Base-by-base conservation (phyloP, 192 early-diverging fungal genomes). In the Endogone sp. region DNA sequence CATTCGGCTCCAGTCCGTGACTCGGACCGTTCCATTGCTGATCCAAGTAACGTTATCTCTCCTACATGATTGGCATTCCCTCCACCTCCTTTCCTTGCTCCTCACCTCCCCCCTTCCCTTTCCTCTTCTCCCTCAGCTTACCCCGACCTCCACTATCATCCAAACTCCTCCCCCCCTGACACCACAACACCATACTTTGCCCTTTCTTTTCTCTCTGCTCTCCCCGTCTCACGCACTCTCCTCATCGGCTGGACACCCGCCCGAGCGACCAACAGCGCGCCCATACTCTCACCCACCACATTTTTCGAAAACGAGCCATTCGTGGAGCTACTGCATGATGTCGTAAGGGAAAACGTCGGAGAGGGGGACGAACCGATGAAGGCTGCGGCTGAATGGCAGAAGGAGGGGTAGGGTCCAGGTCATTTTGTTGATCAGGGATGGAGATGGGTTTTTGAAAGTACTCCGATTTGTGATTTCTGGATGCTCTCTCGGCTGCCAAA, bases 381-480 rank as follows among this genome's bases (percentile, higher is more conserved):
- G 25, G 77, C 65, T 25, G 57, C 69, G 49, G 77, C 77, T 60
- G 66, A 79, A 27, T 79, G 70, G 69, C 77, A 79, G 30, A 71
- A 74, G 30, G 68, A 79, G 44, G 77, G 77, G 77, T 79, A 74
- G 65, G 27, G n/a, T n/a, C n/a, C n/a, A n/a, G n/a, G n/a, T n/a
- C n/a, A n/a, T n/a, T n/a, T n/a, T n/a, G n/a, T 56, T 11, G 55
- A 11, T 26, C 1, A 37, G 32, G 59, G 59, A 2, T 27, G 9
- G 13, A 21, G 6, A 61, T 72, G 24, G n/a, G n/a, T n/a, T n/a
- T n/a, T n/a, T n/a, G n/a, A n/a, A n/a, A n/a, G n/a, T n/a, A n/a
- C n/a, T n/a, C n/a, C n/a, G n/a, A n/a, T n/a, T n/a, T n/a, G n/a
- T n/a, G n/a, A n/a, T n/a, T n/a, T n/a, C n/a, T n/a, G n/a, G n/a